A percentile compares a stretch with the other conserved stretches of the same genome.
Conservation (phyloP, 495 filamentous ascomycete species). For the Bacidia gigantensis region DNA sequence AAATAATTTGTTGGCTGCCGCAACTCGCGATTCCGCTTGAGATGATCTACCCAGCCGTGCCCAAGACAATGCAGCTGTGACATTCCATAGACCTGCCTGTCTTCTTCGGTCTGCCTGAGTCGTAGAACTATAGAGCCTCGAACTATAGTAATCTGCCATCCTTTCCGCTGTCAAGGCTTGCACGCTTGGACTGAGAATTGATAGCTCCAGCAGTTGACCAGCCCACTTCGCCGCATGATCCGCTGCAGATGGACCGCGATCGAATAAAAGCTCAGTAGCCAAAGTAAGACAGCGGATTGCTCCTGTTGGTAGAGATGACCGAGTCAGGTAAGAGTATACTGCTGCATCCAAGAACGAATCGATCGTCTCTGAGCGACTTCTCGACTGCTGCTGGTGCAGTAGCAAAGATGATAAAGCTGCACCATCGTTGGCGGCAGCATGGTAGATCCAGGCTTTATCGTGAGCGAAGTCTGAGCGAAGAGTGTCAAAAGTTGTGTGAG, state of each 20-base stretch:
- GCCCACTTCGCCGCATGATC: slow-evolving; percentile 86
- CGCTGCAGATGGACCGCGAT: slow-evolving; percentile 61
- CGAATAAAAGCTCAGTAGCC: slow-evolving; percentile 65
- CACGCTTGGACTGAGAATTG: slow-evolving; percentile 56
- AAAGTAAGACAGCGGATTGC: slow-evolving; percentile 65
- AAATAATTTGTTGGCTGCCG: slow-evolving; percentile 9
- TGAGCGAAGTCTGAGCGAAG: slow-evolving; percentile 76
- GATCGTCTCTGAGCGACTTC: slow-evolving; percentile 60
- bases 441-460: slow-evolving; percentile 93
- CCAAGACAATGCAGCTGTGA: slow-evolving; percentile 75
- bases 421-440: slow-evolving; percentile 90
- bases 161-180: slow-evolving; percentile 73
- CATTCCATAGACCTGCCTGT: slow-evolving; percentile 83
- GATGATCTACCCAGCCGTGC: slow-evolving; percentile 33
- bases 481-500: slow-evolving; percentile 79
- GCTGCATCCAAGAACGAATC: slow-evolving; percentile 79
- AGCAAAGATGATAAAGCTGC: slow-evolving; percentile 68
- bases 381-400: slow-evolving; percentile 45
- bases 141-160: slow-evolving; percentile 67
- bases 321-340: slow-evolving; percentile 79
- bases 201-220: slow-evolving; percentile 61
- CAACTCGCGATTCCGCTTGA: slow-evolving; percentile 8
- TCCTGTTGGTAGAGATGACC: slow-evolving; percentile 59
- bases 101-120: slow-evolving; percentile 54
- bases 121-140: slow-evolving; percentile 52